Base-by-base conservation (phyloP, 345 rosid genomes). In the Turritis glabra region DNA sequence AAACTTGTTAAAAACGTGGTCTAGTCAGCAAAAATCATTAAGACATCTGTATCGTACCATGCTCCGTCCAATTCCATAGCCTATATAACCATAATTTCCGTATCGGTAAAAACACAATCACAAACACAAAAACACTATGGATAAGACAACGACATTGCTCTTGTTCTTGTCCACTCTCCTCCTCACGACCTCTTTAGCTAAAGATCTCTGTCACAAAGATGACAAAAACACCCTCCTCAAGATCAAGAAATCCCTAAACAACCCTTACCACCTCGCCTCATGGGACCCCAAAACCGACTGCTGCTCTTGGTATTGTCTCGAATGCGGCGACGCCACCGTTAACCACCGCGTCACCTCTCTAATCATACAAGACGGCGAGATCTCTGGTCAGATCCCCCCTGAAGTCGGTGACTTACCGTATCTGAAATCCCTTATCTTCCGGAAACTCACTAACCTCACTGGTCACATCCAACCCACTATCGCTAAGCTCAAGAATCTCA, bases 281-380 rank as follows among this genome's bases (percentile, higher is more conserved):
- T 90, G 98, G 98, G 50, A 82, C 6, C 80, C 86, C 0, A 76
- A 83, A 64, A 44, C 79, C 0, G 98, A 88, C 62, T 92, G 98
- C 78, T 90, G 97, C 77, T 87, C 44, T 5, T 93, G 96, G 96
- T 56, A 77, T 69, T 59, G 67, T 22, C 79, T 93, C n/a, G 74
- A 82, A 6, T 92, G 96, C 69, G 79, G 87, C 58, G 43, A 55
- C n/a, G n/a, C n/a, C n/a, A n/a, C n/a, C 63, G 73, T 82, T 67
- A 87, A 83, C 76, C 55, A 87, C 81, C 94, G 92, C 19, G 85
- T 90, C 76, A 80, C 56, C 51, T 59, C 84, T 54, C 85, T 90
- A 73, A 56, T 72, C 81, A 83, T 92, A 44, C 77, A 75, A 22
- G 40, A 73, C 7, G 92, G 84, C 17, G 40, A 83, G 5, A 76